Evolutionary conservation across 2,329 filamentous ascomycete genomes (phyloP), one percentile per base, ranked within the genome.

Genomic region (Sclerotinia minor): DNA sequence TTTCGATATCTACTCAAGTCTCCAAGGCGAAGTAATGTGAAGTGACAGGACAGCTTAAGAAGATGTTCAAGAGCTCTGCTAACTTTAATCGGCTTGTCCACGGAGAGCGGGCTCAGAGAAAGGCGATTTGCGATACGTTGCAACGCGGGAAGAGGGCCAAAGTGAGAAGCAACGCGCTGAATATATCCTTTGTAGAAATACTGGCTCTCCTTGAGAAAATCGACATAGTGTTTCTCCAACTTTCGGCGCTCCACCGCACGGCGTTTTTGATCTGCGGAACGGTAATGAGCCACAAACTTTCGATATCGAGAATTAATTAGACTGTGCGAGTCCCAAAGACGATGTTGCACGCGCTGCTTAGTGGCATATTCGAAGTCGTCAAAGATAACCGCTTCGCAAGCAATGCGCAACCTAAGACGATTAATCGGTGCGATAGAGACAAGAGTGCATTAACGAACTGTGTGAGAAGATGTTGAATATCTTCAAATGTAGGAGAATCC

Each of bases 111-210:
- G 38, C 69, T 72, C 11, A 78, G 67, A 35, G 71, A 72, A 5
- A 78, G 68, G 21, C 74, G 70, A 50, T 76, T 70, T 1, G 77
- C 75, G 64, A 78, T 75, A 55, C 75, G 72, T 21, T 70, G 73
- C n/a, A 78, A 67, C 3, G 72, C 73, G 47, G 69, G 67, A 54
- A 77, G 70, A 35, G 74, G 74, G 7, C 67, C 81, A 75, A 87
- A 89, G 63, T 83, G 82, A 35, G 82, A 83, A 65, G 90, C 88
- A 32, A 97, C 83, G 67, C 89, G 87, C 78, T 94, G 88, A 66
- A 97, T 90, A 75, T 92, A 95, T 72, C 88, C 89, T 75, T 91
- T 88, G 82, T 98, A 98, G 78, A 96, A 97, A 74, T 88, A 87
- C 79, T 95, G 92, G 72, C 92, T 91, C 58, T 89, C 89, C 79